Evolutionary conservation across 441 rosid species (phyloP), one percentile per base, ranked within the genome.

Genomic region (Kokia cookei): DNA sequence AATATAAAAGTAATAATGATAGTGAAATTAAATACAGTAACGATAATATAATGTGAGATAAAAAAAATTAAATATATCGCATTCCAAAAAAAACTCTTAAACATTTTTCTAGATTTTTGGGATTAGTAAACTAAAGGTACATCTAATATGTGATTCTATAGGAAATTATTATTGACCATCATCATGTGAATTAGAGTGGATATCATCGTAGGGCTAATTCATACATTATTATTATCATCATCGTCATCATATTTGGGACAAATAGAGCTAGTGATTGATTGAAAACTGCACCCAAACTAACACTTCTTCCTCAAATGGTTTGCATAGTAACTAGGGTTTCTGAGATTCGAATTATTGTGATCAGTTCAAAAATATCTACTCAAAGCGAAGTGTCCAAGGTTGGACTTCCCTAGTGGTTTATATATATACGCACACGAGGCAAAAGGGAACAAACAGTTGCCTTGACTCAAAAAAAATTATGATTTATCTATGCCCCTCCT

Each of bases 101-200:
- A 37, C 42, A 37, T 37, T 37, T 37, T 37, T 37, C 10, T 37
- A 7, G 42, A 7, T 37, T 37, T 37, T 37, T 37, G 42, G 66
- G 42, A n/a, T 29, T 29, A 69, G 57, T 54, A 55, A 53, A 61
- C 45, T 71, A 65, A 69, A 37, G n/a, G n/a, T 40, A 11, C 53
- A 48, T 48, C 14, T 48, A 11, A 80, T 65, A 51, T 77, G 73
- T 76, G 74, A 32, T 70, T 76, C 67, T 73, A 69, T 80, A 40
- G 43, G 80, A 83, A 63, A 69, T 62, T 71, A 83, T 80, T 83
- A 82, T 82, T 85, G 83, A 76, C 67, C 79, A 83, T 83, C 73
- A 82, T 83, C 73, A 82, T 83, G 75, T 63, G 60, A 76, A 75
- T 74, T 69, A 13, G 76, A 79, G 85, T 77, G 81, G 84, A 77